phyloP scores from a whole-genome alignment of 1,139 yeast genomes.

The Protomyces lactucae-debilis region DNA sequence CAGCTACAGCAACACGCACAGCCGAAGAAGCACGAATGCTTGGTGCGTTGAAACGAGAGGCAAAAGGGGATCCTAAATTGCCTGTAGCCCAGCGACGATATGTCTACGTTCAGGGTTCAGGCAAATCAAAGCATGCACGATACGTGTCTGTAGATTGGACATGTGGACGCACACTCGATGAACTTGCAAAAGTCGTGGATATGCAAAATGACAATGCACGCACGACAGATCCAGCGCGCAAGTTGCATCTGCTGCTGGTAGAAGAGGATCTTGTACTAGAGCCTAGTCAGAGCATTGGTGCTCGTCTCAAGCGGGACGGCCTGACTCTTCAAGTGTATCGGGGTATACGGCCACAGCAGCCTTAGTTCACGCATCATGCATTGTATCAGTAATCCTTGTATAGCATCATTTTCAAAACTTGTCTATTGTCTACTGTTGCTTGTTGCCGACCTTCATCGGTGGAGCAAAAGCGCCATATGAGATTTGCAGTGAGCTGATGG shows the following conservation, averaged over 20 bases:
- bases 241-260: conserved; percentile 2
- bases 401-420: neutral
- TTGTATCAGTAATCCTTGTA: neutral
- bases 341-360: neutral
- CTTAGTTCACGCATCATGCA: neutral
- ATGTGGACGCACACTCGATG: conserved; percentile 9
- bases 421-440: conserved; percentile 4
- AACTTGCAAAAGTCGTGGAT: neutral
- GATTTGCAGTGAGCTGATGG: conserved; percentile 60
- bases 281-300: conserved; percentile 5
- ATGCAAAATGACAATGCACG: conserved; percentile 20
- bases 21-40: neutral
- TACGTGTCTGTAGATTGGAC: conserved; percentile 7
- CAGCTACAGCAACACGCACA: neutral
- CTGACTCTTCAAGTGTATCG: conserved; percentile 1
- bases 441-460: conserved; percentile 31
- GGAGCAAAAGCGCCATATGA: conserved; percentile 70
- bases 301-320: neutral
- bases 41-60: conserved; percentile 1
- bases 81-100: neutral
- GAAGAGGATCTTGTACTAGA: conserved; percentile 10
- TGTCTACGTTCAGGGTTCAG: neutral
- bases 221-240: conserved; percentile 1
- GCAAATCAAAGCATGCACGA: neutral
- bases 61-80: conserved; percentile 12